These are phyloP conservation scores for Amylocystis lapponica DNA, from an alignment of 768 basidiomycete genomes.

Conservation along the genomic window DNA sequence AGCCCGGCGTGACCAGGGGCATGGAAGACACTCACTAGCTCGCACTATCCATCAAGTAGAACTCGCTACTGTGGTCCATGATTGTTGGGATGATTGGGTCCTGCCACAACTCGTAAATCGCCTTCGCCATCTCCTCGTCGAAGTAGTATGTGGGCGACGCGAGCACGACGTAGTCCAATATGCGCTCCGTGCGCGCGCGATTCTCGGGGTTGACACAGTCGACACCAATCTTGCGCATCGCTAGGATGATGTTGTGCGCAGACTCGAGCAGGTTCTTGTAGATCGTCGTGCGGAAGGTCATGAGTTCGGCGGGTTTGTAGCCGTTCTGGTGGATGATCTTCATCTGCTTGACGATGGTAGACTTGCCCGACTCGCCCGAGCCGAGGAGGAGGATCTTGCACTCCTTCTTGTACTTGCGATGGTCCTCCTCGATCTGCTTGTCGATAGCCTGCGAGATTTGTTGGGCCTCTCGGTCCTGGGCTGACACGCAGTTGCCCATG, in stretches of 20 bases:
- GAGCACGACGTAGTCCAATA: constrained; percentile 53
- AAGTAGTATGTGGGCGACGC: constrained; percentile 40
- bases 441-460: constrained; percentile 72
- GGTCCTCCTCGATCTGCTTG: constrained; percentile 81
- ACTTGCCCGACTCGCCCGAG: constrained; percentile 93
- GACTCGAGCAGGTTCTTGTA: constrained; percentile 87
- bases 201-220: constrained; percentile 69
- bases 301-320: constrained; percentile 72
- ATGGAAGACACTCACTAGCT: constrained; percentile 55
- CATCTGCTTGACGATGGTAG: constrained; percentile 98
- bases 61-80: constrained; percentile 62
- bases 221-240: constrained; percentile 81
- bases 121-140: constrained; percentile 59
- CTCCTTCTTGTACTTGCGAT: constrained; percentile 73
- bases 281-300: constrained; percentile 70
- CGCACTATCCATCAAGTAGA: constrained; percentile 95
- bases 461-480: constrained; percentile 51
- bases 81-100: constrained; percentile 51
- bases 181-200: constrained; percentile 54
- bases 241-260: constrained; percentile 78
- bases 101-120: constrained; percentile 64
- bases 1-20: background rate
- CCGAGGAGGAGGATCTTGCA: constrained; percentile 94
- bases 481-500: constrained; percentile 71
- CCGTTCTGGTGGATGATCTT: constrained; percentile 96